phyloP scores from a whole-genome alignment of 2,329 filamentous ascomycete species.

The Botrytis medusae region DNA sequence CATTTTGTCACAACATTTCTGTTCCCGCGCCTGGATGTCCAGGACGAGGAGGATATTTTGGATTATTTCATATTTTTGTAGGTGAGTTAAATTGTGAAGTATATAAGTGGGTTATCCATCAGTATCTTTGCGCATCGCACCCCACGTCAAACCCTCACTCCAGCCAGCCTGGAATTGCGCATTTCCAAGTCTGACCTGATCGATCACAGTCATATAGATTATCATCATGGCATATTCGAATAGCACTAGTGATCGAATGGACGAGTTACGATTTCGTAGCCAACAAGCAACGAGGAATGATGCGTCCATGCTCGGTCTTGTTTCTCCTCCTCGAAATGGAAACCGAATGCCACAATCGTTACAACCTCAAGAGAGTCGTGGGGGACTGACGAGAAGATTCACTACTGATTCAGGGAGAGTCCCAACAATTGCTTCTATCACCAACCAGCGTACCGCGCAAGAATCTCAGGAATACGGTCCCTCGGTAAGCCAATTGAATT shows the following conservation, averaged over 20 bases:
- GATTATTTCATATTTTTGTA: slow-evolving; percentile 23
- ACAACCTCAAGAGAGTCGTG: slow-evolving; percentile 66
- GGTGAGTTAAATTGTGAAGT: slow-evolving; percentile 11
- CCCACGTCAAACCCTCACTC: slow-evolving; percentile 30
- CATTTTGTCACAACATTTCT: slow-evolving; percentile 21
- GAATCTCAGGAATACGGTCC: slow-evolving; percentile 39
- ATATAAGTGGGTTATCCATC: not conserved
- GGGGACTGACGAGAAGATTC: slow-evolving; percentile 83
- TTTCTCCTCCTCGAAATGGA: slow-evolving; percentile 71
- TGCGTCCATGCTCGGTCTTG: slow-evolving; percentile 69
- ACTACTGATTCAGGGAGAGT: slow-evolving; percentile 87
- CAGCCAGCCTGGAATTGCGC: slow-evolving; percentile 23
- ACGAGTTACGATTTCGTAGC: slow-evolving; percentile 75
- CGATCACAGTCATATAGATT: slow-evolving; percentile 32
- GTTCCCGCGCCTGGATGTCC: slow-evolving; percentile 23
- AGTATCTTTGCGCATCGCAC: slow-evolving; percentile 22
- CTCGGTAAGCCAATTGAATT: slow-evolving; percentile 37
- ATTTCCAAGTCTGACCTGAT: slow-evolving; percentile 34
- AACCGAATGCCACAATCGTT: slow-evolving; percentile 63
- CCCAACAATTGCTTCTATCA: slow-evolving; percentile 61
- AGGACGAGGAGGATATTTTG: slow-evolving; percentile 23
- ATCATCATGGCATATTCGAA: slow-evolving; percentile 63
- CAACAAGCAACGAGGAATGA: slow-evolving; percentile 79
- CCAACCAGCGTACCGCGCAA: slow-evolving; percentile 35
- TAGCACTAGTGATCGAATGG: slow-evolving; percentile 65